Base-by-base conservation (phyloP, 2,329 filamentous ascomycete genomes). In the Ophiognomonia clavigignenti-juglandacearum region DNA sequence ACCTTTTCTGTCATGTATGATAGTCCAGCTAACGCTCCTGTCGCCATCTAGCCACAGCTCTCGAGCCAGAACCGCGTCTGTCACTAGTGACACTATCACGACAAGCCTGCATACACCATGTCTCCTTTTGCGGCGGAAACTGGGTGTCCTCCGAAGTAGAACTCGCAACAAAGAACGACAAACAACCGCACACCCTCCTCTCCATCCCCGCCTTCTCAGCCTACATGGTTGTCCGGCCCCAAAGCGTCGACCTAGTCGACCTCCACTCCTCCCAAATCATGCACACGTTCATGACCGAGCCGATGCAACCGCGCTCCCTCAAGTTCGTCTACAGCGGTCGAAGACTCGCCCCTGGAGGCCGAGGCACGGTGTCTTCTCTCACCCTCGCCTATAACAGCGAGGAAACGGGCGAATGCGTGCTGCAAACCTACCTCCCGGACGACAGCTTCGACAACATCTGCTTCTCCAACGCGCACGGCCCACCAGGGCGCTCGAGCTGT, bases 381-480 rank as follows among this genome's bases (percentile, higher is more conserved):
- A 82, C 78, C 0, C 64, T 89, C 19, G 78, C 76, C 11, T 88
- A 88, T 58, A 73, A 74, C 3, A 75, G 78, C 49, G 66, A 70
- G 4, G 77, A 80, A 18, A 78, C 77, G 0, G 74, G 78, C 10
- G 75, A 83, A 40, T 80, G 83, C 47, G 71, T 87, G 18, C 68
- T 88, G 52, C 81, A 86, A 44, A 83, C 75, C 0, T 86, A 83
- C 56, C 67, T 73, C 1, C 74, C 80, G 0, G 64, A 72, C 9
- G 66, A 72, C 24, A 75, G 78, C 10, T 71, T 64, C 29, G 76
- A 72, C 57, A 71, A 68, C 43, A 78, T 88, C 10, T 82, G 77
- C 58, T 75, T 83, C 43, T 72, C 73, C 37, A 69, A 73, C 48
- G 66, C 68, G 2, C 58, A 57, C 3, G 65, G 63, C 0, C 63